These are phyloP conservation scores for Sugiyamaella floridensis DNA, from an alignment of 805 yeast species.

Conservation along the genomic window DNA sequence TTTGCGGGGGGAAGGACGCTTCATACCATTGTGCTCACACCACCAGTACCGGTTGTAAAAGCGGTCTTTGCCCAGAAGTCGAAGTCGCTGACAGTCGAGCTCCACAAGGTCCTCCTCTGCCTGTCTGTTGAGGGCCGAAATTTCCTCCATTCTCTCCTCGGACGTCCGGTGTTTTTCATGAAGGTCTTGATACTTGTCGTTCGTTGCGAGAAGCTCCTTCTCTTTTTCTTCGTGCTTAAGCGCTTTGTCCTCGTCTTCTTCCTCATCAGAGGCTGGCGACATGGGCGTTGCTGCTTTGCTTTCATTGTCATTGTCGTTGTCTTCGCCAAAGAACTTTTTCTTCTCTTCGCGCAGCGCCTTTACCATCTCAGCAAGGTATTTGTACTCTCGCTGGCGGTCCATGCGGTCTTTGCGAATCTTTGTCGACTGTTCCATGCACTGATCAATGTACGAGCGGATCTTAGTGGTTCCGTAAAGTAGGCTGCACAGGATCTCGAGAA, in stretches of 20 bases:
- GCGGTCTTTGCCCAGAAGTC: constrained; percentile 74
- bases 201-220: constrained; percentile 2
- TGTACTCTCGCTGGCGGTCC: constrained; percentile 58
- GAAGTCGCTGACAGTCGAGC: constrained; percentile 66
- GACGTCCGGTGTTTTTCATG: constrained; percentile 27
- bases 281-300: not conserved
- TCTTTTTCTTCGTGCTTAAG: not conserved
- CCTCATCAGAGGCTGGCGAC: not conserved
- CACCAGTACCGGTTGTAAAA: constrained; percentile 89
- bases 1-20: constrained; percentile 1
- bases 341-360: constrained; percentile 39
- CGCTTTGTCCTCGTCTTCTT: constrained; percentile 19
- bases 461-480: constrained; percentile 51
- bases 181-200: constrained; percentile 13
- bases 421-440: constrained; percentile 57
- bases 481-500: constrained; percentile 57
- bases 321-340: constrained; percentile 24
- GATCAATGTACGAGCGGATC: constrained; percentile 60
- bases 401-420: constrained; percentile 57
- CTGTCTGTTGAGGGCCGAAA: constrained; percentile 43
- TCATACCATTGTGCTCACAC: constrained; percentile 79
- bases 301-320: constrained; percentile 1
- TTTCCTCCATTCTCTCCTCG: constrained; percentile 34
- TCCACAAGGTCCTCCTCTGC: constrained; percentile 49
- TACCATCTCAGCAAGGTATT: constrained; percentile 45